Evolutionary conservation across 2,329 filamentous ascomycete genomes (phyloP).

Genomic region (Corynespora cassiicola): DNA sequence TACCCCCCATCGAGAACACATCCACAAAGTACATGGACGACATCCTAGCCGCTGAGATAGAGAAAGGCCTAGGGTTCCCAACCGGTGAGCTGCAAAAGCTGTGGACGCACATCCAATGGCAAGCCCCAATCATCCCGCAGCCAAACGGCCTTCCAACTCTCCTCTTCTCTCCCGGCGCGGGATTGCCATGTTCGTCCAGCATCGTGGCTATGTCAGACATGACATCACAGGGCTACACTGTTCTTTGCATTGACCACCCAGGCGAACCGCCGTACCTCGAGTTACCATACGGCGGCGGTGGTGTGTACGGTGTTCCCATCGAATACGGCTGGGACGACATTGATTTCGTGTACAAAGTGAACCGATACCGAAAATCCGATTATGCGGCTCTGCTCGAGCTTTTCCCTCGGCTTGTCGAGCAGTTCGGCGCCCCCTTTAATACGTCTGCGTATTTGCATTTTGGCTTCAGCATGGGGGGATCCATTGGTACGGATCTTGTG

Average conservation of each 20-base stretch:
- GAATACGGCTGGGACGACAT: too few species aligned
- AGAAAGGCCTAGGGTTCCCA: conserved; percentile 13
- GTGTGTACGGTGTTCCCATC: conserved; percentile 20
- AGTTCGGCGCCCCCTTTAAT: conserved; percentile 15
- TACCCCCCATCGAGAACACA: too few species aligned
- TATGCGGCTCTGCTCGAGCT: conserved; percentile 5
- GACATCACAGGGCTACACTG: conserved; percentile 23
- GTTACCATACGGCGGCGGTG: conserved; percentile 9
- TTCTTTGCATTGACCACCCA: conserved; percentile 24
- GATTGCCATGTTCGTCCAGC: conserved; percentile 17
- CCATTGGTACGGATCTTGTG: conserved; percentile 6
- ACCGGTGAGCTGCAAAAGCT: conserved; percentile 11
- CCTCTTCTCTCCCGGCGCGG: conserved; percentile 25
- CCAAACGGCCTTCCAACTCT: conserved; percentile 17
- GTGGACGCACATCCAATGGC: conserved; percentile 15
- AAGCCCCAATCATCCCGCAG: conserved; percentile 11
- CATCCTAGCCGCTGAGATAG: too few species aligned
- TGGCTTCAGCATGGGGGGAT: conserved; percentile 21
- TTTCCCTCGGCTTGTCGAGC: conserved; percentile 12
- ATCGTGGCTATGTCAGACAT: conserved; percentile 17
- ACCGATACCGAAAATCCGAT: conserved; percentile 2
- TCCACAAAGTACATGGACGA: too few species aligned
- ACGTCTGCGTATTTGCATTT: conserved; percentile 7
- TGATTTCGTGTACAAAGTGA: conserved; percentile 3
- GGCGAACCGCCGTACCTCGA: conserved; percentile 23